Conservation (phyloP, 2,329 filamentous ascomycete species). For the Colletotrichum sp. region DNA sequence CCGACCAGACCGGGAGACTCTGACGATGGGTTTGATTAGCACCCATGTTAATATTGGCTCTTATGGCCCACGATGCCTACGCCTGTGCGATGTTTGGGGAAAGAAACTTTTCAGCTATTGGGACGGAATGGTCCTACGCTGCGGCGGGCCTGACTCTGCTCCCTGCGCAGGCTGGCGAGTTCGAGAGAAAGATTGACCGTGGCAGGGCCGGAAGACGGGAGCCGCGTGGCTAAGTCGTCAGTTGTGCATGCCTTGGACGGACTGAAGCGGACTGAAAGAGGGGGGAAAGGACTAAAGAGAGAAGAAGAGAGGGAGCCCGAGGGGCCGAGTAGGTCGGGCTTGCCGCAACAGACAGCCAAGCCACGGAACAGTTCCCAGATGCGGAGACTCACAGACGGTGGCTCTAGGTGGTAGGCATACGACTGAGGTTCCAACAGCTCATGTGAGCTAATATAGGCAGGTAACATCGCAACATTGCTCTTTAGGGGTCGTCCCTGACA, state of each 20-base stretch:
- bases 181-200: neutral
- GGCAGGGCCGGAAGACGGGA: neutral
- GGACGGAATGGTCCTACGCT: neutral
- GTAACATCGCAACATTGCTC: neutral
- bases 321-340: neutral
- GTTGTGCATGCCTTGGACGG: neutral
- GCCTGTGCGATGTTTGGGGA: neutral
- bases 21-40: neutral
- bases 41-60: conserved; percentile 11
- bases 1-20: neutral
- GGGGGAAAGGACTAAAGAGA: neutral
- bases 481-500: neutral
- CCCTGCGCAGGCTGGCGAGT: neutral
- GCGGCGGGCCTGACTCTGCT: neutral
- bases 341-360: neutral
- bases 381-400: neutral
- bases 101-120: conserved; percentile 6
- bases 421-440: neutral
- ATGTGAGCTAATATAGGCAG: conserved; percentile 1
- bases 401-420: neutral
- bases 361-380: neutral
- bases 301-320: neutral
- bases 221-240: neutral
- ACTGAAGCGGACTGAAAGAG: neutral
- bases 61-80: neutral